phyloP scores from a whole-genome alignment of 1,139 yeast species.

The Saccharomyces hybrid region DNA sequence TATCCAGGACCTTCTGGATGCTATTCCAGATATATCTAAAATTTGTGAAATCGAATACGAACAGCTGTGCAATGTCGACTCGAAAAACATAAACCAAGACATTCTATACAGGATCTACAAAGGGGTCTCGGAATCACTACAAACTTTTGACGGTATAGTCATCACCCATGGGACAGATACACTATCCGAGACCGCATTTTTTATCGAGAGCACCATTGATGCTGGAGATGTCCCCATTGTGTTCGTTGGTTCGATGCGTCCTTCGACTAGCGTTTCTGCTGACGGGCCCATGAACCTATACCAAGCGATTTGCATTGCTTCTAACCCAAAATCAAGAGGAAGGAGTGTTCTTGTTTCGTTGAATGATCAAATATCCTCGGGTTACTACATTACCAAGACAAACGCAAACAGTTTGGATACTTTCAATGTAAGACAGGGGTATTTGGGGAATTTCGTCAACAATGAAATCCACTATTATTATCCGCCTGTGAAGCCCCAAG shows the following conservation, averaged over 20 bases:
- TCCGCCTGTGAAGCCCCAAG: conserved; percentile 54
- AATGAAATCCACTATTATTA: conserved; percentile 57
- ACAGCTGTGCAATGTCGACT: conserved; percentile 58
- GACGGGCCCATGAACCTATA: conserved; percentile 69
- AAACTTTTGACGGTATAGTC: conserved; percentile 44
- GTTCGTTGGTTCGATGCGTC: conserved; percentile 67
- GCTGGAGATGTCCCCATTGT: conserved; percentile 54
- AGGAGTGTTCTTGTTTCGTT: conserved; percentile 59
- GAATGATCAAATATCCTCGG: conserved; percentile 61
- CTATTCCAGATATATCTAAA: conserved; percentile 54
- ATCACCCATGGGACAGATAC: conserved; percentile 72
- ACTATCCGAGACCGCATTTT: conserved; percentile 63
- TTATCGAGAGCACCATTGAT: conserved; percentile 51
- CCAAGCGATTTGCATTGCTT: conserved; percentile 61
- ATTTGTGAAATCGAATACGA: conserved; percentile 56
- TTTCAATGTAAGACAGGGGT: conserved; percentile 64
- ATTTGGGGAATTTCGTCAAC: conserved; percentile 60
- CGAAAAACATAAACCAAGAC: conserved; percentile 49
- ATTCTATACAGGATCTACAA: conserved; percentile 36
- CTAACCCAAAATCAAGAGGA: conserved; percentile 42
- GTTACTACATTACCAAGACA: conserved; percentile 61
- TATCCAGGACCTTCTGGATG: conserved; percentile 49
- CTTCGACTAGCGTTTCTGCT: conserved; percentile 59
- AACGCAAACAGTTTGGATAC: conserved; percentile 65
- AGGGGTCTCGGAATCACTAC: conserved; percentile 37